Percentiles rank a stretch among this genome's conserved stretches.
phyloP scores from a whole-genome alignment of 2,329 filamentous ascomycete species.

The Xylaria sp. region DNA sequence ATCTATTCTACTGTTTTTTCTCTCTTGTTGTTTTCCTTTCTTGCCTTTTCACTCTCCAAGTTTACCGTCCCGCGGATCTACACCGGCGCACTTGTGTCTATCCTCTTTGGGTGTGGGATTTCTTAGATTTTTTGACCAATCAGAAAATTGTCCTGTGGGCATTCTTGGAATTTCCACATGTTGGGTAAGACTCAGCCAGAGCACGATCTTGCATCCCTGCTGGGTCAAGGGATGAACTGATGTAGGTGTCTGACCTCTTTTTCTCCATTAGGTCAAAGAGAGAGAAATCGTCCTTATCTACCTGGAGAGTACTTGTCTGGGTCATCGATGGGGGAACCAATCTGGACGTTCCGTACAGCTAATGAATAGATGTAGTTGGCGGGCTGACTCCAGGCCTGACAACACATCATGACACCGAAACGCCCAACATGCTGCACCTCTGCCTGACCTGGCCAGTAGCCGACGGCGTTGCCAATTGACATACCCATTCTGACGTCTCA shows the following conservation, averaged over 20 bases:
- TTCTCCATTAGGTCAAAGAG: conserved; percentile 7
- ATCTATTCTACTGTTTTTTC: not conserved
- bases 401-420: conserved; percentile 56
- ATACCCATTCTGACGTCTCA: conserved; percentile 37
- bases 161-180: conserved; percentile 32
- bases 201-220: not conserved
- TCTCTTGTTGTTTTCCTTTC: not conserved
- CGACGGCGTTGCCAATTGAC: conserved; percentile 32
- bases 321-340: conserved; percentile 8
- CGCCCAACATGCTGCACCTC: conserved; percentile 53
- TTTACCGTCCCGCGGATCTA: conserved; percentile 7
- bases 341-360: conserved; percentile 20
- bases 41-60: no score
- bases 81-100: conserved; percentile 5
- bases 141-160: conserved; percentile 32
- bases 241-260: not conserved
- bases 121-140: conserved; percentile 45
- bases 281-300: conserved; percentile 18
- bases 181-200: not conserved
- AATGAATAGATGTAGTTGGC: conserved; percentile 21
- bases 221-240: not conserved
- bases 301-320: conserved; percentile 3
- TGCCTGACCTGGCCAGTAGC: conserved; percentile 50
- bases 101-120: conserved; percentile 25
- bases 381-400: conserved; percentile 48